Base-by-base conservation (phyloP, 2,329 filamentous ascomycete genomes). In the Ophiognomonia clavigignenti-juglandacearum region DNA sequence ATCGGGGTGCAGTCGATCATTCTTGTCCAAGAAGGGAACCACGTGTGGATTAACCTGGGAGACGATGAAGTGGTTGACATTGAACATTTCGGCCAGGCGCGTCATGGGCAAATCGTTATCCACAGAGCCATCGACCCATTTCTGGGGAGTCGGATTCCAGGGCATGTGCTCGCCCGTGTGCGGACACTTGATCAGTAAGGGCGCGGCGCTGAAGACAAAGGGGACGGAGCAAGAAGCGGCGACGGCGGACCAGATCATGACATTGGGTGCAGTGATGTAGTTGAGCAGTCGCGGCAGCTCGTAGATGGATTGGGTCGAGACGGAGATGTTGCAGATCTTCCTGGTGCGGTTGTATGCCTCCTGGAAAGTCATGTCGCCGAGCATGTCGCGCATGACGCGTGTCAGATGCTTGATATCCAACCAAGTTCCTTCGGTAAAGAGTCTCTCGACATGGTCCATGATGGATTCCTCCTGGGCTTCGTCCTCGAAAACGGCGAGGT, bases 51-150 rank as follows among this genome's bases (percentile, higher is more conserved):
- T 97, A 42, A 96, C 90, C 63, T 97, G 92, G 0, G 90, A 96
- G 16, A 96, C 92, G 56, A 97, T 96, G 61, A 96, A 96, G 62
- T 96, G 92, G 60, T 96, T 96, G 62, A 96, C 91, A 60, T 96
- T 96, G 72, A 96, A 96, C 86, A 96, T 91, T 61, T 96, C 90
- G 1, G 90, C 83, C 14, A 97, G 73, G 2, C 88, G 81, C 18
- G 85, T 89, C 82, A 95, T 95, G 2, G 92, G 92, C 3, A 97
- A 72, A 63, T 97, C 92, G 50, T 93, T 93, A 61, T 96, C 90
- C 19, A 97, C 88, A 1, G 91, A 96, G 1, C 92, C 92, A 62
- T 97, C 92, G 43, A 97, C 95, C 79, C 88, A 96, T 54, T 82
- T 81, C 61, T 90, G 86, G 23, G 88, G 85, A 4, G 85, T 85